Evolutionary conservation across 129 eudicot species (phyloP).

Genomic region (Sambucus nigra): DNA sequence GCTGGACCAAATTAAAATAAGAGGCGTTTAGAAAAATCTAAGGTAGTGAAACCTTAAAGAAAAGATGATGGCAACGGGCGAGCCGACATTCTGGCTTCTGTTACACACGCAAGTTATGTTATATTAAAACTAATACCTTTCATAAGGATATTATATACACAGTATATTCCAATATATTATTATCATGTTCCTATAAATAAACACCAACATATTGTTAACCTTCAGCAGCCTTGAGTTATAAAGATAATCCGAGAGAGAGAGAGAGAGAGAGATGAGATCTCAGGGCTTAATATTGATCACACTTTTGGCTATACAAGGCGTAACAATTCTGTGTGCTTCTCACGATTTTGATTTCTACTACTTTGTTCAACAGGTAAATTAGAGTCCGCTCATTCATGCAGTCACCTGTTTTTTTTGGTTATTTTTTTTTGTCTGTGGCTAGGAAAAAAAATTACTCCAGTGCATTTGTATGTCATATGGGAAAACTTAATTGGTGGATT

Average conservation of each 20-base stretch:
- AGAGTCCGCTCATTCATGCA: not conserved
- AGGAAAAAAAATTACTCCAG: no score
- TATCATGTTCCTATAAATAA: not conserved
- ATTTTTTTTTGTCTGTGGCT: not conserved
- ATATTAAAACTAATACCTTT: not conserved
- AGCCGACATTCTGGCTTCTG: not conserved
- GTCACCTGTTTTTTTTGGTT: not conserved
- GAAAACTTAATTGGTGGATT: no score
- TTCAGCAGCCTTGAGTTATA: not conserved
- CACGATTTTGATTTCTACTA: slow-evolving; percentile 46
- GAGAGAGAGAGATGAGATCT: not conserved
- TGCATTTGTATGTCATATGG: no score
- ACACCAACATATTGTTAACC: not conserved
- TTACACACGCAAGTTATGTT: not conserved
- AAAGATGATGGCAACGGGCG: not conserved
- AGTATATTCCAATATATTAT: not conserved
- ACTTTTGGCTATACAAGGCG: slow-evolving; percentile 17
- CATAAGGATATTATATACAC: not conserved
- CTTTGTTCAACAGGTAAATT: slow-evolving; percentile 43
- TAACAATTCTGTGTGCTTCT: slow-evolving; percentile 9
- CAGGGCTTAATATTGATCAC: not conserved
- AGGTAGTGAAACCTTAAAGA: not conserved
- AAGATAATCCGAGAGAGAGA: not conserved
- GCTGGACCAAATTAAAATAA: no score
- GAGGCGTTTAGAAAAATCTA: not conserved